Evolutionary conservation across 75 land plant genomes (phyloP).

Genomic region (Larix kaempferi): DNA sequence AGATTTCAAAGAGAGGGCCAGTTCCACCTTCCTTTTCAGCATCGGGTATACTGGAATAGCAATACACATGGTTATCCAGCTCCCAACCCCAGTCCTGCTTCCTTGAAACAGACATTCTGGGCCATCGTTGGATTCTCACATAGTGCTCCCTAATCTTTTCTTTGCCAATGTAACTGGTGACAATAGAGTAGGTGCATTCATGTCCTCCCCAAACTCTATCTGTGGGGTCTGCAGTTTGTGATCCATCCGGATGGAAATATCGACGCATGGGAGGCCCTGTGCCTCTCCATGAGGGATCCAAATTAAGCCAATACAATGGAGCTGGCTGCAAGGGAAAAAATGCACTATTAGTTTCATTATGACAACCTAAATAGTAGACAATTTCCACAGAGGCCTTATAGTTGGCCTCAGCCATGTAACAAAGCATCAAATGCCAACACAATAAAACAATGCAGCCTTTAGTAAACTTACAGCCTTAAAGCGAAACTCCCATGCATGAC

Average conservation of each 20-base stretch:
- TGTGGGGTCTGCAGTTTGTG: slow-evolving; percentile 52
- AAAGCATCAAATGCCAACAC: background rate
- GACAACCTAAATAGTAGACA: background rate
- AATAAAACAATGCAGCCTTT: background rate
- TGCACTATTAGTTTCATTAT: background rate
- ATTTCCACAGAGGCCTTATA: background rate
- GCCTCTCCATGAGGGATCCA: slow-evolving; percentile 74
- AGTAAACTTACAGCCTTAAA: slow-evolving; percentile 49
- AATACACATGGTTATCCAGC: slow-evolving; percentile 41
- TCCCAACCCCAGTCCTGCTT: slow-evolving; percentile 80
- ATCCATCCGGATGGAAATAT: slow-evolving; percentile 69
- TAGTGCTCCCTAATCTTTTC: slow-evolving; percentile 50
- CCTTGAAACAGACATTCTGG: slow-evolving; percentile 42
- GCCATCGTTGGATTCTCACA: slow-evolving; percentile 80
- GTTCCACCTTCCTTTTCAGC: slow-evolving; percentile 55
- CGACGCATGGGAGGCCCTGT: slow-evolving; percentile 62
- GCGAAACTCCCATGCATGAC: slow-evolving; percentile 67
- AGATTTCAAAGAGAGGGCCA: slow-evolving; percentile 34
- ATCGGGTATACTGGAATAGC: slow-evolving; percentile 64
- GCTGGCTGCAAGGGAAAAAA: slow-evolving; percentile 39
- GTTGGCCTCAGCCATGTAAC: background rate
- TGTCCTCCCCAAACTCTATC: slow-evolving; percentile 82
- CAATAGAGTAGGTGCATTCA: slow-evolving; percentile 52
- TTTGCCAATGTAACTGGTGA: slow-evolving; percentile 19
- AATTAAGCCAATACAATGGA: slow-evolving; percentile 64